Percentiles rank a stretch among this genome's conserved stretches.
Evolutionary conservation across 768 basidiomycete genomes (phyloP).

Genomic region (Tylopilus intermedius): DNA sequence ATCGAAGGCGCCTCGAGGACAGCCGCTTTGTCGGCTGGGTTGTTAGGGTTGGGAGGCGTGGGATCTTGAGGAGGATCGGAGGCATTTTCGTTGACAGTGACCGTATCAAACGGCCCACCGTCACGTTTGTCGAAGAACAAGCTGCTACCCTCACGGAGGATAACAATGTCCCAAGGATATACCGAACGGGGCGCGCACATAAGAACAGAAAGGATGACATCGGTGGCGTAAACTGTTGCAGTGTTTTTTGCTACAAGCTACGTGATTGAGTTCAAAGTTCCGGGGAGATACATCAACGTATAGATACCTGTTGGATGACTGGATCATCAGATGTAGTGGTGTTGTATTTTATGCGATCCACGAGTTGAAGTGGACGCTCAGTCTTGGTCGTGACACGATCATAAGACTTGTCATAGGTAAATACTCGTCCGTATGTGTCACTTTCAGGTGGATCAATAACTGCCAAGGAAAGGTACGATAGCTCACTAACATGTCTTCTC

Average conservation of each 20-base stretch:
- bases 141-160: conserved; percentile 87
- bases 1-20: conserved; percentile 73
- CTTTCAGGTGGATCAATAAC: conserved; percentile 36
- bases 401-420: conserved; percentile 89
- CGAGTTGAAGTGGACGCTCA: conserved; percentile 83
- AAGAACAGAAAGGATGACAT: conserved; percentile 88
- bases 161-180: conserved; percentile 98
- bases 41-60: conserved; percentile 70
- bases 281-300: not conserved
- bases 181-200: conserved; percentile 96
- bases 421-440: conserved; percentile 84
- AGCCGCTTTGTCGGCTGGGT: conserved; percentile 59
- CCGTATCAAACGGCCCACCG: conserved; percentile 93
- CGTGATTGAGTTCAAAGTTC: conserved; percentile 5
- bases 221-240: conserved; percentile 89
- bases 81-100: conserved; percentile 98
- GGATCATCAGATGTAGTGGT: conserved; percentile 98
- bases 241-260: conserved; percentile 77
- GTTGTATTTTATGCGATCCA: conserved; percentile 96
- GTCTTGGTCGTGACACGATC: conserved; percentile 94
- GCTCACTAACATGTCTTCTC: conserved; percentile 73
- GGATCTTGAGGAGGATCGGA: conserved; percentile 89
- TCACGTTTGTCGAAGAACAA: conserved; percentile 97
- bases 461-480: not conserved
- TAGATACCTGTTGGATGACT: conserved; percentile 78